Conservation (phyloP, 108 stramenopile species). For the Cyclostephanos invisitatus region DNA sequence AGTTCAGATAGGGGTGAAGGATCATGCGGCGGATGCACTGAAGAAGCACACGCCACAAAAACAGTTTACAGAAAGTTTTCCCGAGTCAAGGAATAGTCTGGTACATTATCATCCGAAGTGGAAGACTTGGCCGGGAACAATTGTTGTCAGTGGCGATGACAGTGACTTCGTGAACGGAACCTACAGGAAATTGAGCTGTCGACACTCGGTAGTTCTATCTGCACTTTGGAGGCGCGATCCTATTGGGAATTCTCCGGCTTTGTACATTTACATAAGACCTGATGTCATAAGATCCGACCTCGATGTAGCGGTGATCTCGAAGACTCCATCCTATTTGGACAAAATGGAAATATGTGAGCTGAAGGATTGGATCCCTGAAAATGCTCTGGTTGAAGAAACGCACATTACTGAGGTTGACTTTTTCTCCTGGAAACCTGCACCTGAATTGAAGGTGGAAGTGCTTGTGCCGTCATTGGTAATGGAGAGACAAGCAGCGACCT, state of each 20-base stretch:
- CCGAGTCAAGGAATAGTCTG: conserved; percentile 43
- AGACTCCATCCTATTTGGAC: conserved; percentile 41
- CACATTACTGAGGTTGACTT: conserved; percentile 41
- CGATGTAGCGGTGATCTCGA: conserved; percentile 43
- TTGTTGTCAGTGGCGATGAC: conserved; percentile 30
- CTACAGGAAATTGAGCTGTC: conserved; percentile 42
- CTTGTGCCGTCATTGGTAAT: conserved; percentile 34
- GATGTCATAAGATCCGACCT: conserved; percentile 46
- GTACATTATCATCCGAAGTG: conserved; percentile 42
- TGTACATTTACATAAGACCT: conserved; percentile 43
- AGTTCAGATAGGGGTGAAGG: conserved; percentile 43
- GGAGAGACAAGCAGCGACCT: conserved; percentile 13
- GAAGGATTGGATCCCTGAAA: conserved; percentile 48
- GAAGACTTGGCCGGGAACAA: conserved; percentile 48
- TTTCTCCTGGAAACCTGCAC: conserved; percentile 31
- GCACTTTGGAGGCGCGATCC: conserved; percentile 39
- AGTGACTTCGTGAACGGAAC: conserved; percentile 37
- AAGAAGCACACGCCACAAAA: conserved; percentile 24
- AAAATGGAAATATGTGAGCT: conserved; percentile 42
- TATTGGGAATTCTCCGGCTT: conserved; percentile 16
- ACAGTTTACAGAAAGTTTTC: conserved; percentile 27
- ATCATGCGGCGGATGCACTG: conserved; percentile 35
- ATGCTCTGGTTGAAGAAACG: conserved; percentile 26
- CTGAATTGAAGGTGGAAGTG: conserved; percentile 37
- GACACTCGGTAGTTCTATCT: conserved; percentile 39